Evolutionary conservation across 352 stramenopile genomes (phyloP), one percentile per base, ranked within the genome.

Genomic region (Phytophthora parvispora): DNA sequence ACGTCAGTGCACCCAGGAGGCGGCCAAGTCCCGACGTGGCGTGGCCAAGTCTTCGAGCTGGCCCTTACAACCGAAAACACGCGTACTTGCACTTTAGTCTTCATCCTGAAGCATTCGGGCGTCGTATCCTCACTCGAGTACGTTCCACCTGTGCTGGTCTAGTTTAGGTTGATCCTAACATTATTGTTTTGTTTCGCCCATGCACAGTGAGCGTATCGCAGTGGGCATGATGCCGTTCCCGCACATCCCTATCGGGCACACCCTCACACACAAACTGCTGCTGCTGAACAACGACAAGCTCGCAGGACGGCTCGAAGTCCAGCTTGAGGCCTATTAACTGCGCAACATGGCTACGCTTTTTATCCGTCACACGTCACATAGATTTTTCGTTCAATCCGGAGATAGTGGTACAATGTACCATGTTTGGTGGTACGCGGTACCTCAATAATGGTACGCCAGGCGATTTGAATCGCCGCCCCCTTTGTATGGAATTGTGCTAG

Each of bases 181-280:
- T 27, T 49, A 50, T 48, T 48, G 27, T 25, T 48, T 64, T n/a
- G 18, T 32, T 40, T 49, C 53, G 5, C 24, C 32, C 3, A 48
- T 15, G 0, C 8, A 51, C 25, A 77, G 69, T 10, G 65, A 73
- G 10, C 64, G 64, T 6, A 77, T 77, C 24, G 69, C 69, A 1
- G 47, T 69, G 54, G 69, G 69, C 0, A 77, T 64, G 69, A 69
- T 70, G 56, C 64, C 64, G 2, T 77, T 77, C 27, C 69, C 69
- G 2, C 32, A 50, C 24, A 40, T 77, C 20, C 51, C 64, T 6
- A 18, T 65, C n/a, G 69, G 69, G 6, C 64, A 74, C 18, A 60
- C 38, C 0, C 49, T 73, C 34, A 56, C 45, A 1, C 69, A 74
- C 51, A 74, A 77, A 22, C 47, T 77, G 25, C 60, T 74, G 36